Percentiles rank a stretch among this genome's conserved stretches.
Evolutionary conservation across 768 basidiomycete genomes (phyloP).

Genomic region (Boletus vermiculosoides): DNA sequence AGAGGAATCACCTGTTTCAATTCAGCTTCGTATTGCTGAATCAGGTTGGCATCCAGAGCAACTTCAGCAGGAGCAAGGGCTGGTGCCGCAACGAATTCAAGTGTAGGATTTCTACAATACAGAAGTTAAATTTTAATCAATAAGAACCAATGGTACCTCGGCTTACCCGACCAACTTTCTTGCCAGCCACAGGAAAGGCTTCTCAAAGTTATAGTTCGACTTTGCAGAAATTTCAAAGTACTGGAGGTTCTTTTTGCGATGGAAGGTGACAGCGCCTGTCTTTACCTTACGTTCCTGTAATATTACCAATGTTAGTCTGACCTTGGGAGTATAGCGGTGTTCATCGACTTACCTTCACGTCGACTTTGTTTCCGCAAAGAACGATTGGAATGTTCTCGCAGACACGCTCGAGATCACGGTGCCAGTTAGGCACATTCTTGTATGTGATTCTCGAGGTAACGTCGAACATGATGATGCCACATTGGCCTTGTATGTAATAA

Average conservation of each 20-base stretch:
- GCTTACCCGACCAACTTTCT: slow-evolving; percentile 95
- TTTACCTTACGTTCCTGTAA: slow-evolving; percentile 98
- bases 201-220: slow-evolving; percentile 99
- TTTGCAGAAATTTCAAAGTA: slow-evolving; percentile 99
- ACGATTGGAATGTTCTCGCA: slow-evolving; percentile 99
- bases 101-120: slow-evolving; percentile 62
- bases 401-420: slow-evolving; percentile 98
- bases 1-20: slow-evolving; percentile 54
- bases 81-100: slow-evolving; percentile 97
- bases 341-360: slow-evolving; percentile 79
- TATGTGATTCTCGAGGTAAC: slow-evolving; percentile 99
- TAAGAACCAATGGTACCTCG: neutral
- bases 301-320: slow-evolving; percentile 8
- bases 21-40: slow-evolving; percentile 78
- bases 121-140: neutral
- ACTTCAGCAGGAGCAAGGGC: slow-evolving; percentile 96
- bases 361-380: slow-evolving; percentile 99
- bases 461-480: slow-evolving; percentile 99
- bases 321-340: neutral
- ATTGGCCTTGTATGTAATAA: slow-evolving; percentile 96
- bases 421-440: slow-evolving; percentile 99
- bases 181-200: slow-evolving; percentile 99
- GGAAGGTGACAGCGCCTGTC: slow-evolving; percentile 98
- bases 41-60: slow-evolving; percentile 71
- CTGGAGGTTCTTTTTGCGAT: slow-evolving; percentile 99